Evolutionary conservation across 495 filamentous ascomycete genomes (phyloP), one percentile per base, ranked within the genome.

Genomic region (Copromyces sp.): DNA sequence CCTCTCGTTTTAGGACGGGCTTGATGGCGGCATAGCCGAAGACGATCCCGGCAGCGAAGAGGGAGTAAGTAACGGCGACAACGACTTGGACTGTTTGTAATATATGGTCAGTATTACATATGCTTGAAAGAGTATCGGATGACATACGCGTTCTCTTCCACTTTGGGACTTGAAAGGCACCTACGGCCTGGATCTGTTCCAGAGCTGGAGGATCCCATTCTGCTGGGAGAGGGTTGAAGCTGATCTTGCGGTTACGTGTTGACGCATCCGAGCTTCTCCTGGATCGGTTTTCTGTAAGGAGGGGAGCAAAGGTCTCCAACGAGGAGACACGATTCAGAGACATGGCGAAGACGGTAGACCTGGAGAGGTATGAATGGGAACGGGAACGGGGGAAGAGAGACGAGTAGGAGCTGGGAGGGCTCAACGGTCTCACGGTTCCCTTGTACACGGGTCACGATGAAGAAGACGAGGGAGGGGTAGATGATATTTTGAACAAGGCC

Each of bases 21-120:
- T 96, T 96, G 71, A 96, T 81, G 42, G 93, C 93, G 40, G 93
- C 93, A 80, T 92, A 96, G 35, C 91, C 91, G 78, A 96, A 96
- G 24, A 96, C 90, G 47, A 93, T 80, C 11, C 93, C 93, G 11
- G 93, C 91, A 2, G 92, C 87, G 45, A 96, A 85, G 47, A 97
- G 88, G 81, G 93, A 97, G 80, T 93, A 95, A 2, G 94, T 75
- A 2, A 94, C 91, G 16, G 91, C 90, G 45, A 88, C 80, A 16
- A 79, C 78, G 29, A 93, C 87, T 80, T 93, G 91, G 73, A 87
- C 86, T 88, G 70, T 70, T 69, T 32, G 29, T 9, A 17, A 73
- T 70, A 70, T 68, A 70, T 69, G 35, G 47, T 59, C 69, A 39
- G 69, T 40, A 69, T 73, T 69, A 78, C 68, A 70, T 74, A 70